These are phyloP conservation scores for Aspergillus uvarum DNA, from an alignment of 2,329 filamentous ascomycete species.

Conservation along the genomic window DNA sequence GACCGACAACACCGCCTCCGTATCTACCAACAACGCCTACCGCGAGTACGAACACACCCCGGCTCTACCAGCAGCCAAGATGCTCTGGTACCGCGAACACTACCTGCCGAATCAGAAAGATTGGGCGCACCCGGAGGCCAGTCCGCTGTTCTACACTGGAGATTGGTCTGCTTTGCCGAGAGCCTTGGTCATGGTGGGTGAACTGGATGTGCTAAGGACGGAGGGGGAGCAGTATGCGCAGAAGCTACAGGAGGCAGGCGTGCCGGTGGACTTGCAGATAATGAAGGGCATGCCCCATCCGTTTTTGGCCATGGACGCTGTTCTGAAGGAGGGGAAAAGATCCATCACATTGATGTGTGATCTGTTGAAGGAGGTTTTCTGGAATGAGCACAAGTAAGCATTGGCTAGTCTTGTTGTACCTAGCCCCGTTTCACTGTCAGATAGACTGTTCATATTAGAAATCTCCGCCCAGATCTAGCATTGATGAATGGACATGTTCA, in stretches of 20 bases:
- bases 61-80: slow-evolving; percentile 56
- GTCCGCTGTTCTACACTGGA: slow-evolving; percentile 52
- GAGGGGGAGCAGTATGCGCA: slow-evolving; percentile 55
- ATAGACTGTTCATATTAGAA: too few relatives aligned
- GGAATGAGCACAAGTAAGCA: slow-evolving; percentile 15
- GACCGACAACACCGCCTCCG: slow-evolving; percentile 56
- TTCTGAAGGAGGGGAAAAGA: slow-evolving; percentile 51
- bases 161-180: slow-evolving; percentile 53
- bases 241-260: slow-evolving; percentile 50
- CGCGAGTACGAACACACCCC: slow-evolving; percentile 52
- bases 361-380: slow-evolving; percentile 33
- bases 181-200: slow-evolving; percentile 55
- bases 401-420: not conserved
- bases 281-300: slow-evolving; percentile 59
- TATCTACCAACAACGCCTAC: slow-evolving; percentile 50
- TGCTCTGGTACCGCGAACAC: slow-evolving; percentile 61
- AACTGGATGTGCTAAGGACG: slow-evolving; percentile 56
- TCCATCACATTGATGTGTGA: slow-evolving; percentile 52
- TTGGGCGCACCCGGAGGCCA: slow-evolving; percentile 54
- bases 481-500: too few relatives aligned
- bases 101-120: slow-evolving; percentile 53
- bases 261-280: slow-evolving; percentile 50
- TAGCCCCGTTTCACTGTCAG: too few relatives aligned
- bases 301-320: slow-evolving; percentile 60
- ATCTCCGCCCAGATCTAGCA: too few relatives aligned